Base-by-base conservation (phyloP, 306 rosid genomes). In the Inga laurina region DNA sequence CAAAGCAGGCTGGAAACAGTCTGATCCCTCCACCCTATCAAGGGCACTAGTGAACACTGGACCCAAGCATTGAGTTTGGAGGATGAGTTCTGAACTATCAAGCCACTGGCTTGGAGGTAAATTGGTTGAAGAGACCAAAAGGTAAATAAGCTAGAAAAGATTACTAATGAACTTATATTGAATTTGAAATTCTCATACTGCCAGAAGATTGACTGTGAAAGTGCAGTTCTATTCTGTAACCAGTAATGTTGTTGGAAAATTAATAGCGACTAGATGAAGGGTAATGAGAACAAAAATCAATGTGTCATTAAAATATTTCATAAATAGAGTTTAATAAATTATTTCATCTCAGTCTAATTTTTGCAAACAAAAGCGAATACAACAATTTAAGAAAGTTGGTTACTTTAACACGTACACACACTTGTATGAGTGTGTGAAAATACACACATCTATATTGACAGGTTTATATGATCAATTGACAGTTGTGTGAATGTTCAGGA, bases 1-100 rank as follows among this genome's bases (percentile, higher is more conserved):
- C 48, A 69, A 69, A 43, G 51, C 51, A 37, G 30, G 67, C 61
- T 65, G 81, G 75, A 73, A 66, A 72, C 68, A 74, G 39, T 56
- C 79, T 48, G 57, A 74, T 68, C 37, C 56, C 79, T 79, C 81
- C 74, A 78, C 78, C 57, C 81, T 57, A 71, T 35, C 84, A 75
- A 49, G 84, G 49, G 41, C 39, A 70, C 80, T 72, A 80, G 67
- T 61, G 73, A 71, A 75, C 44, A 83, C 68, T 71, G 73, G 74
- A 79, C 62, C 79, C 69, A 75, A 66, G 70, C 74, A 82, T 76
- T 45, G 82, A 78, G 34, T 32, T 54, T 35, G 78, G 65, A 78
- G 78, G 56, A 75, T 82, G 64, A 67, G 61, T 52, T 19, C 74
- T 48, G 76, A 48, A 74, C 43, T 68, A 54, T 45, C 48, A 68